Conservation (phyloP, 2,329 filamentous ascomycete species). For the Beauveria sp. region DNA sequence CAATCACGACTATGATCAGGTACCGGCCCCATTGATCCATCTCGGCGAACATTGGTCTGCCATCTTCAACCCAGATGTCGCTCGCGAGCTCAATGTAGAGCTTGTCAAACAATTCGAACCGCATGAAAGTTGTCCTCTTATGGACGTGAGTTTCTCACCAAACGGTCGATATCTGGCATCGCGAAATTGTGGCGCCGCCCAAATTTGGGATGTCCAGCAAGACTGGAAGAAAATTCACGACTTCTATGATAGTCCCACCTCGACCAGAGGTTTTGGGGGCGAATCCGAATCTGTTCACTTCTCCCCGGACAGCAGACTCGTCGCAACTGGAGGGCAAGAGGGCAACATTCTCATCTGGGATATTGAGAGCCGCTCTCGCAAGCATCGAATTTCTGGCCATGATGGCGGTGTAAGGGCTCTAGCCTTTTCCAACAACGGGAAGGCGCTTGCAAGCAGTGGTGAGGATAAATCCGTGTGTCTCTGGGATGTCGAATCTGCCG, state of each 20-base stretch:
- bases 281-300: background rate
- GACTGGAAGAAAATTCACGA: background rate
- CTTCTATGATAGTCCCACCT: background rate
- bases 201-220: background rate
- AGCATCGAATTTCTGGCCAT: background rate
- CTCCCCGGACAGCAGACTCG: background rate
- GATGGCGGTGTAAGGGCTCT: background rate
- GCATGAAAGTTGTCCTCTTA: background rate
- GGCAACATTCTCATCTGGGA: background rate
- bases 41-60: background rate
- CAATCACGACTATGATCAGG: background rate
- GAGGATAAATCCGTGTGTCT: background rate
- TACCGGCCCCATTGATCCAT: background rate
- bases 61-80: background rate
- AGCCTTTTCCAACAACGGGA: background rate
- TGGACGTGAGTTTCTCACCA: background rate
- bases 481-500: background rate
- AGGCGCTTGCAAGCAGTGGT: background rate
- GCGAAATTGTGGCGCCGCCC: background rate
- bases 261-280: background rate
- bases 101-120: background rate
- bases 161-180: background rate
- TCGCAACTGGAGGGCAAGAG: background rate
- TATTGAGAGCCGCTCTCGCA: background rate
- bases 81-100: background rate